A percentile compares a stretch with the other conserved stretches of the same genome.
These are phyloP conservation scores for Rhizopus arrhizus DNA, from an alignment of 371 early-diverging fungal species.

Conservation along the genomic window DNA sequence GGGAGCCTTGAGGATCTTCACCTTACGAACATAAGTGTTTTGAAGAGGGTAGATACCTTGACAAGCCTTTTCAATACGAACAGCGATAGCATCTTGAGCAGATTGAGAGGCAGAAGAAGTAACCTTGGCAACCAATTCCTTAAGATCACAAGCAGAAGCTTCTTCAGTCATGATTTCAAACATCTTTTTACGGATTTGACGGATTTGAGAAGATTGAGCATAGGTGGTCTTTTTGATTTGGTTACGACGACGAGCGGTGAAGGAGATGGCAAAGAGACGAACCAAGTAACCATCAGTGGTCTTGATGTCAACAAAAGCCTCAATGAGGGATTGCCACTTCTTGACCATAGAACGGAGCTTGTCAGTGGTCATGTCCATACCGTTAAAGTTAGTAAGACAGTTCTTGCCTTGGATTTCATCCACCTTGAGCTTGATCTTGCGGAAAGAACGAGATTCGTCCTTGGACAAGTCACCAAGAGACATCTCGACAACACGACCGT, in stretches of 20 bases:
- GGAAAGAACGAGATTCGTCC: constrained; percentile 93
- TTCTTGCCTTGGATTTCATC: constrained; percentile 98
- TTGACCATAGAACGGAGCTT: constrained; percentile 99
- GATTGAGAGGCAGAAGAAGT: constrained; percentile 60
- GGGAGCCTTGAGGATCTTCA: constrained; percentile 99
- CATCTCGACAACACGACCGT: constrained; percentile 97
- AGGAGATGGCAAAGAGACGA: constrained; percentile 97
- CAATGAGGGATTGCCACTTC: constrained; percentile 99
- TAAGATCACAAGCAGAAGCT: constrained; percentile 89
- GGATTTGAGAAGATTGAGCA: constrained; percentile 96
- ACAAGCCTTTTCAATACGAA: constrained; percentile 97
- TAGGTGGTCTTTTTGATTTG: constrained; percentile 99
- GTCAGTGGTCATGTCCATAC: constrained; percentile 99
- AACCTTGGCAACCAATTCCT: constrained; percentile 97
- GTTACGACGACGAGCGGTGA: constrained; percentile 96
- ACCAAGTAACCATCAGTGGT: constrained; percentile 99
- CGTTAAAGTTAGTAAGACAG: constrained; percentile 99
- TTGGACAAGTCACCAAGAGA: constrained; percentile 98
- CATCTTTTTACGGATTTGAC: constrained; percentile 99
- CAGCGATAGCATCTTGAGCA: constrained; percentile 84
- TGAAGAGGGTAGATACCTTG: constrained; percentile 98
- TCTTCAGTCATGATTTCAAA: constrained; percentile 97
- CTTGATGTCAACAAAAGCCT: constrained; percentile 98
- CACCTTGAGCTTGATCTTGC: constrained; percentile 98
- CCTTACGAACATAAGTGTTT: constrained; percentile 97